Evolutionary conservation across 352 stramenopile species (phyloP).

Genomic region (Globisporangium radiosum): DNA sequence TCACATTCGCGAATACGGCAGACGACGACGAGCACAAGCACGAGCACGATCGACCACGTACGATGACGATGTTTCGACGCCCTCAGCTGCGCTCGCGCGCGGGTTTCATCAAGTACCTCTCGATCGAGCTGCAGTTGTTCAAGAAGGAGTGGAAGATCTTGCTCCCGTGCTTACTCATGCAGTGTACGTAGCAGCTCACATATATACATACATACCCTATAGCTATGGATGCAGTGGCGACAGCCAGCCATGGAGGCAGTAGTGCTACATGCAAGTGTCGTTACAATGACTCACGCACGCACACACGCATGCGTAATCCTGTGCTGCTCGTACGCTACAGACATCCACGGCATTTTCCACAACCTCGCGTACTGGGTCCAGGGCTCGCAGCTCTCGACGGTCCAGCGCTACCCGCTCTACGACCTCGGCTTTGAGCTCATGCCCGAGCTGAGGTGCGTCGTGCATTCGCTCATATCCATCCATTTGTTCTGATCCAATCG

Average conservation of each 20-base stretch:
- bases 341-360: conserved; percentile 79
- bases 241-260: too few species aligned
- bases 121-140: conserved; percentile 56
- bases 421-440: conserved; percentile 77
- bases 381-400: conserved; percentile 42
- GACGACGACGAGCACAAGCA: conserved; percentile 3
- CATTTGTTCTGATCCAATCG: not conserved
- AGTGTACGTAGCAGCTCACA: conserved; percentile 37
- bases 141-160: conserved; percentile 67
- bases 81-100: conserved; percentile 46
- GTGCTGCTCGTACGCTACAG: conserved; percentile 13
- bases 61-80: conserved; percentile 15
- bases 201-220: too few species aligned
- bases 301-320: not conserved
- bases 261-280: too few species aligned
- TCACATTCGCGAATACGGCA: not conserved
- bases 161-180: conserved; percentile 74
- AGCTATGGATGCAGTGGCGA: too few species aligned
- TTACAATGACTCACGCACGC: not conserved
- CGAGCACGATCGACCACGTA: too few species aligned
- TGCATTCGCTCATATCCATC: not conserved
- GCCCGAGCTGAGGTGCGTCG: conserved; percentile 44
- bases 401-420: conserved; percentile 70
- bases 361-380: conserved; percentile 86
- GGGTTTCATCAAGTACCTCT: conserved; percentile 56